Evolutionary conservation across 2,329 filamentous ascomycete species (phyloP).

Genomic region (Ophiosphaerella korrae): DNA sequence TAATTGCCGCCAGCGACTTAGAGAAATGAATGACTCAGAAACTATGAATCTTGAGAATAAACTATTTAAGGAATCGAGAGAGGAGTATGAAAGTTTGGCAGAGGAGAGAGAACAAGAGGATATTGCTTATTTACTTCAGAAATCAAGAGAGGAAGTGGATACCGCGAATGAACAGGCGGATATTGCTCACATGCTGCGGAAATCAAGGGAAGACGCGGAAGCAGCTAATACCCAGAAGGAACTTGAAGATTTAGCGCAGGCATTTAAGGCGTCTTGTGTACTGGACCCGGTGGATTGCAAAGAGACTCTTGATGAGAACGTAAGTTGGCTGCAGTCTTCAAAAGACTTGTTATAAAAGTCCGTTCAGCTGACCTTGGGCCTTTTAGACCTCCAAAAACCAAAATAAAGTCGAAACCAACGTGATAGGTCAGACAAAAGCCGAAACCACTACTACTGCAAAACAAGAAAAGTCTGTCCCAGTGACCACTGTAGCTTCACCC

Average conservation of each 20-base stretch:
- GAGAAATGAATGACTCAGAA: constrained; percentile 12
- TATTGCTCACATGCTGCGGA: constrained; percentile 11
- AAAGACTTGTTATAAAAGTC: not conserved
- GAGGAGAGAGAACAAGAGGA: constrained; percentile 13
- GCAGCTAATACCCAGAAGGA: constrained; percentile 2
- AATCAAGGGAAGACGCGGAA: constrained; percentile 13
- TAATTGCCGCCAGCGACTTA: constrained; percentile 13
- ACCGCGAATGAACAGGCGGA: constrained; percentile 9
- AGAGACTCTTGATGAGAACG: constrained; percentile 6
- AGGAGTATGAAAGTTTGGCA: constrained; percentile 9
- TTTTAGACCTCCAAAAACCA: constrained; percentile 7
- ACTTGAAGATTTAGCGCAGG: constrained; percentile 12
- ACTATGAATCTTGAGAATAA: constrained; percentile 15
- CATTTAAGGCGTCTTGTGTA: constrained; percentile 5
- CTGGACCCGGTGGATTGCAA: not conserved
- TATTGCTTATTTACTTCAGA: not conserved
- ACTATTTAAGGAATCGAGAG: not conserved
- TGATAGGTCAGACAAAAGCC: not conserved
- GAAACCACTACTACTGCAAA: not conserved
- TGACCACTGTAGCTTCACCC: constrained; percentile 1
- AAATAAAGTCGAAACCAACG: not conserved
- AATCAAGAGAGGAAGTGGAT: constrained; percentile 7
- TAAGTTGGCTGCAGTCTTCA: constrained; percentile 1
- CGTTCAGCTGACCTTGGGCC: not conserved
- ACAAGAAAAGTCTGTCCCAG: not conserved